A percentile compares a stretch with the other conserved stretches of the same genome.
These are phyloP conservation scores for Vitis hybrid DNA, from an alignment of 177 flowering plant species.

Conservation along the genomic window DNA sequence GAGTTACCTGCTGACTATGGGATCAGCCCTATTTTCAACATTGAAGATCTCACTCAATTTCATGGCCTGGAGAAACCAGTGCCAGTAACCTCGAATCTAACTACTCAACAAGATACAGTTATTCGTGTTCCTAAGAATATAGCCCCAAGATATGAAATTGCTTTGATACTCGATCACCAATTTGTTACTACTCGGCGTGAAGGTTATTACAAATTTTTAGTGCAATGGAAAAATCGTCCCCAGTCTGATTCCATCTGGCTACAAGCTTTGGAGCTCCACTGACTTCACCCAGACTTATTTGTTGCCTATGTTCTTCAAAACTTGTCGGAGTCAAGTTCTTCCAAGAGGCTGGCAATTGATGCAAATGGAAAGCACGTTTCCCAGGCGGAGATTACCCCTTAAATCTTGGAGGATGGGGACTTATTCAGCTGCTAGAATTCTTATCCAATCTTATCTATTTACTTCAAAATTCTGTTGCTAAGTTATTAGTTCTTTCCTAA, in stretches of 20 bases:
- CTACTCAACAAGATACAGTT: neutral
- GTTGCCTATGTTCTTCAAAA: neutral
- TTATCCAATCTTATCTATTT: too few species aligned
- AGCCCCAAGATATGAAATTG: neutral
- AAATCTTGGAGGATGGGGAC: too few species aligned
- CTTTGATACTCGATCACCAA: neutral
- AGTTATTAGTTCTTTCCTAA: too few species aligned
- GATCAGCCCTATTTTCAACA: neutral
- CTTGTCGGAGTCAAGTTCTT: conserved; percentile 6
- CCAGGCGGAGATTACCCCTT: too few species aligned
- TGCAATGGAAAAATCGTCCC: conserved; percentile 1
- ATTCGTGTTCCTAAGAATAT: neutral
- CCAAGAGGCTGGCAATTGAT: neutral
- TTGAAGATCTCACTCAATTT: neutral
- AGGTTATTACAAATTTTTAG: conserved; percentile 1
- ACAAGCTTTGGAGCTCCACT: neutral
- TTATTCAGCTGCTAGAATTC: too few species aligned
- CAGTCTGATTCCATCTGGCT: neutral
- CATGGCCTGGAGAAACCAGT: neutral
- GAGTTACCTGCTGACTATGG: neutral
- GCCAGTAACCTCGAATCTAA: neutral
- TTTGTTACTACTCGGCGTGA: neutral
- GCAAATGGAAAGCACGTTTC: neutral
- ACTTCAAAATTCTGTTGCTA: too few species aligned
- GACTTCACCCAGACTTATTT: neutral